Conservation (phyloP, 2,329 filamentous ascomycete species). For the Coccinonectria pachysandricola region DNA sequence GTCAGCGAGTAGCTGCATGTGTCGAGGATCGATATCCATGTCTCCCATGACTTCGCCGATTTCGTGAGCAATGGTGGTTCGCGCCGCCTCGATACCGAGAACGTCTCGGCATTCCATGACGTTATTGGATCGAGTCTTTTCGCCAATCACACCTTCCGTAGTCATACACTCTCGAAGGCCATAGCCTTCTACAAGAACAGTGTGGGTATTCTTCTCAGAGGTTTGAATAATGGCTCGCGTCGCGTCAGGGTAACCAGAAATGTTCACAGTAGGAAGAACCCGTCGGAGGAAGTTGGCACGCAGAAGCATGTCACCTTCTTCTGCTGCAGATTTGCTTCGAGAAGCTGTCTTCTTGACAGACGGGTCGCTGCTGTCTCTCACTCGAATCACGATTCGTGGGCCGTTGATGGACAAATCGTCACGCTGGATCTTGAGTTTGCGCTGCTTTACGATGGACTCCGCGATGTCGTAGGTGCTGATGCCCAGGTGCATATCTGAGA, state of each 20-base stretch:
- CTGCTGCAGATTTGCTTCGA: conserved; percentile 34
- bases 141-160: conserved; percentile 80
- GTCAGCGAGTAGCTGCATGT: conserved; percentile 94
- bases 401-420: conserved; percentile 52
- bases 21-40: conserved; percentile 93
- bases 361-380: conserved; percentile 46
- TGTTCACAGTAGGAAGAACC: conserved; percentile 68
- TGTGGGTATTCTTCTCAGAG: conserved; percentile 55
- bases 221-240: conserved; percentile 82
- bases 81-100: conserved; percentile 89
- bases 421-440: conserved; percentile 67
- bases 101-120: conserved; percentile 83
- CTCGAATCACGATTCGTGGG: conserved; percentile 61
- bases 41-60: conserved; percentile 82
- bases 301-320: conserved; percentile 48
- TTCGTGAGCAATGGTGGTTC: conserved; percentile 78
- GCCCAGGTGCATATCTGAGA: conserved; percentile 73
- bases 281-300: conserved; percentile 81
- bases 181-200: conserved; percentile 88
- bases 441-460: conserved; percentile 65
- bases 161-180: conserved; percentile 84
- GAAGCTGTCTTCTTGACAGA: conserved; percentile 34
- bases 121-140: conserved; percentile 65
- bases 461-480: conserved; percentile 65
- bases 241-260: conserved; percentile 82